Evolutionary conservation across 2,329 filamentous ascomycete genomes (phyloP).

Genomic region (Xylaria sp.): DNA sequence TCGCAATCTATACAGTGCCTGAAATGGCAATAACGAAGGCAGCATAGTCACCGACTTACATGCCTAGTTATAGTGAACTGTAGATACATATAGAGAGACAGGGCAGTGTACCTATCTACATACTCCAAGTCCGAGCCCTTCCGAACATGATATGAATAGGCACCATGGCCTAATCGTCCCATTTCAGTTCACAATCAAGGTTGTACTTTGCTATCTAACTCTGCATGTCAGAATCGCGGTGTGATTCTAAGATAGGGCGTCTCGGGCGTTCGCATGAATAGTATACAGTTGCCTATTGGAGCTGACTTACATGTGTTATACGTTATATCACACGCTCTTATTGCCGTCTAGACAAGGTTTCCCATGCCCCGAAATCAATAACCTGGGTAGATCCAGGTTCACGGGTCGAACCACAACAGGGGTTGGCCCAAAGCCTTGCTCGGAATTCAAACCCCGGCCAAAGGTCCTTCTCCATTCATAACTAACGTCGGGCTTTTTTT

Average conservation of each 20-base stretch:
- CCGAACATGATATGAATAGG: constrained; percentile 15
- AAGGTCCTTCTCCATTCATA: constrained; percentile 10
- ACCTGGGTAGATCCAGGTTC: constrained; percentile 21
- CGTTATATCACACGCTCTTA: constrained; percentile 13
- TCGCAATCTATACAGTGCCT: neutral
- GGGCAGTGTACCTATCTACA: neutral
- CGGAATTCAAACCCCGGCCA: neutral
- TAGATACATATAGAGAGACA: neutral
- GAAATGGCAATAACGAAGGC: neutral
- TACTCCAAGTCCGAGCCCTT: neutral
- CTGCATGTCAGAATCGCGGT: constrained; percentile 32
- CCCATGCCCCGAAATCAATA: constrained; percentile 5
- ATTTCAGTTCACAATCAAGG: constrained; percentile 2
- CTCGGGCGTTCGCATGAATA: constrained; percentile 15
- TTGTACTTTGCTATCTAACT: constrained; percentile 28
- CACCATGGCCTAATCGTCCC: neutral
- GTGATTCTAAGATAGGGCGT: constrained; percentile 19
- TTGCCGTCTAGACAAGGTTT: constrained; percentile 12
- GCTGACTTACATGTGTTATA: neutral
- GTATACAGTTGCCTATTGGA: constrained; percentile 4
- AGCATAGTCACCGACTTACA: neutral
- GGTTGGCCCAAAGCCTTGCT: constrained; percentile 7
- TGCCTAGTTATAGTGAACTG: neutral
- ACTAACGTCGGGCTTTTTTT: neutral
- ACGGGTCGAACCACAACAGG: constrained; percentile 18